Base-by-base conservation (phyloP, 164 flowering plant genomes). In the Vitis riparia region DNA sequence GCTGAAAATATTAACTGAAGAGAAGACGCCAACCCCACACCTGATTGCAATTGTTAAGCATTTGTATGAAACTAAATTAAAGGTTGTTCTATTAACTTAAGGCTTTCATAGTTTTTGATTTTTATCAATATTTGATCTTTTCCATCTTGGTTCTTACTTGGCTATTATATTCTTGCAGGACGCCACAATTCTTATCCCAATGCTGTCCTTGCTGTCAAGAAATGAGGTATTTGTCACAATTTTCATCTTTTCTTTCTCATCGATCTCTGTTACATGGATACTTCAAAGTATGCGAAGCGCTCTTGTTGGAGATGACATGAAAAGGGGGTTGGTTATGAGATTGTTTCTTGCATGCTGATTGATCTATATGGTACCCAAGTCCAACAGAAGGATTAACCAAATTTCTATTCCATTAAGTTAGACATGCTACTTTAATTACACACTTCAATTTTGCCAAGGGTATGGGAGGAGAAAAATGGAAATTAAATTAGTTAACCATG, bases 101-200 rank as follows among this genome's bases (percentile, higher is more conserved):
- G 52, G 52, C 69, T 57, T 32, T 52, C 12, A 13, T 50, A 16
- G 5, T 17, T 13, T 23, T 63, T 17, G 59, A 15, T 65, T 47
- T n/a, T 60, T 56, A 10, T 48, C 44, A 37, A 37, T 37, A 12
- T 23, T 58, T n/a, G 1, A 29, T 57, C 66, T 29, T 78, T 55
- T 63, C 56, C 68, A 10, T 15, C 11, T 52, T 56, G 23, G 32
- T 67, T 56, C 52, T 72, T 63, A 56, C 32, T 66, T 52, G 11
- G 16, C 50, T 63, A 16, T 68, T 68, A 2, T 73, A 77, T 29
- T 83, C 29, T 76, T 81, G 80, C 91, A 96, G 99, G 98, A 93
- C 85, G 97, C 92, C 69, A 77, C 93, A 3, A 88, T 96, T 72
- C 94, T 96, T 73, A 91, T 96, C 68, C 99, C 99, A 53, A 69